Percentiles rank a stretch among this genome's conserved stretches.
Evolutionary conservation across 148 eudicot species (phyloP).

Genomic region (Limonium bicolor): DNA sequence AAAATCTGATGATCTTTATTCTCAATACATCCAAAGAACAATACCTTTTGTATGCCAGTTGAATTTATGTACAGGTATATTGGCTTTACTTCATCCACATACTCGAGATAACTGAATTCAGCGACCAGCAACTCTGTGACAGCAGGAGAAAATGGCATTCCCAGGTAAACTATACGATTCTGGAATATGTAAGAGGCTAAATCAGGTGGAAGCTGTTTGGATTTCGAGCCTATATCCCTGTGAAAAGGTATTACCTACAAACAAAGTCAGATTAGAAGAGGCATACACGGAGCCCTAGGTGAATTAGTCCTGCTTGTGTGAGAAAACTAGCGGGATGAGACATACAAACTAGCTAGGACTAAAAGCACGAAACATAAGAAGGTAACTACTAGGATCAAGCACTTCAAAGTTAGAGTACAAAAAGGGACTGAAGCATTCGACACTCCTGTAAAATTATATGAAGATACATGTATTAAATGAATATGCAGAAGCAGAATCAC

Average conservation of each 20-base stretch:
- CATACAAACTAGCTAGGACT: no score
- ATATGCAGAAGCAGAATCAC: background rate
- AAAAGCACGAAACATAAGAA: background rate
- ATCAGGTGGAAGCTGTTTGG: constrained; percentile 96
- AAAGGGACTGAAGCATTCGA: no score
- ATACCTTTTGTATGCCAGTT: constrained; percentile 85
- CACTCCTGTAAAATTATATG: background rate
- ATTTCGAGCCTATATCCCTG: constrained; percentile 78
- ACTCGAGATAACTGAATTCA: constrained; percentile 72
- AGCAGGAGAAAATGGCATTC: constrained; percentile 62
- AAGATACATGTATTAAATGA: background rate
- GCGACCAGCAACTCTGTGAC: constrained; percentile 69
- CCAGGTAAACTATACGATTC: constrained; percentile 81
- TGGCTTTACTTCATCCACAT: constrained; percentile 68
- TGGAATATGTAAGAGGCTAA: constrained; percentile 67
- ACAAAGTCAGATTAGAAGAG: background rate
- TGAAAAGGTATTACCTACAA: constrained; percentile 74
- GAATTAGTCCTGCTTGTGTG: background rate
- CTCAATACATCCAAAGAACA: no score
- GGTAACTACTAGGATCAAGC: background rate
- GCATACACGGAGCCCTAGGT: background rate
- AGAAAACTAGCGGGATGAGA: background rate
- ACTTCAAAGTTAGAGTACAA: no score
- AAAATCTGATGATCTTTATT: background rate
- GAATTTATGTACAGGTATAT: constrained; percentile 88